Base-by-base conservation (phyloP, 208 protist species). In the Tritrichomonas musculus region DNA sequence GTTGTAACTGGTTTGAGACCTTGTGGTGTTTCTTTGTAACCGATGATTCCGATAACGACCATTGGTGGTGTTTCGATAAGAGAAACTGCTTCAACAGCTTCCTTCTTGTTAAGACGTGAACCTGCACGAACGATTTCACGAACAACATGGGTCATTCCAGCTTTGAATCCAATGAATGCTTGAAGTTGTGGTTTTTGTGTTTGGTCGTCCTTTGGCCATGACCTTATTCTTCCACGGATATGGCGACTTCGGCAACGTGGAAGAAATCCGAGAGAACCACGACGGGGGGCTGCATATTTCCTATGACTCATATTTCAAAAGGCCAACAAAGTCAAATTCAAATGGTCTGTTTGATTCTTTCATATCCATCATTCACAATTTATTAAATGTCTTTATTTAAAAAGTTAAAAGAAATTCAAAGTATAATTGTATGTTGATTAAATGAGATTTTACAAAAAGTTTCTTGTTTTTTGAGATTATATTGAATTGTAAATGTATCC, bases 241-340 rank as follows among this genome's bases (percentile, higher is more conserved):
- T 20, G 25, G n/a, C 4, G 27, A n/a, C 17, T 9, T 8, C 65
- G 65, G 27, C 65, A 8, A 72, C 65, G 65, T 72, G 65, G 98
- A 77, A 98, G 95, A 96, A 99, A 99, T 93, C 97, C 98, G 22
- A 99, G 97, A 94, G 98, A 98, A 95, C 98, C 98, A 96, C 99
- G 98, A 94, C 98, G 97, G 88, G 98, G 98, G 93, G 98, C 97
- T 96, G 98, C 97, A 94, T 98, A 99, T 97, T 99, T 99, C 96
- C 98, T 97, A 97, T 99, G 96, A 17, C 95, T 96, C 96, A 96
- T 96, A n/a, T n/a, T n/a, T n/a, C n/a, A n/a, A n/a, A n/a, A n/a
- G n/a, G n/a, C n/a, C n/a, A n/a, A n/a, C 13, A 20, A 60, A 20
- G n/a, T n/a, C n/a, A n/a, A n/a, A n/a, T n/a, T n/a, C n/a, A n/a